Base-by-base conservation (phyloP, 1,139 yeast species). In the Groenewaldozyma auringiensis region DNA sequence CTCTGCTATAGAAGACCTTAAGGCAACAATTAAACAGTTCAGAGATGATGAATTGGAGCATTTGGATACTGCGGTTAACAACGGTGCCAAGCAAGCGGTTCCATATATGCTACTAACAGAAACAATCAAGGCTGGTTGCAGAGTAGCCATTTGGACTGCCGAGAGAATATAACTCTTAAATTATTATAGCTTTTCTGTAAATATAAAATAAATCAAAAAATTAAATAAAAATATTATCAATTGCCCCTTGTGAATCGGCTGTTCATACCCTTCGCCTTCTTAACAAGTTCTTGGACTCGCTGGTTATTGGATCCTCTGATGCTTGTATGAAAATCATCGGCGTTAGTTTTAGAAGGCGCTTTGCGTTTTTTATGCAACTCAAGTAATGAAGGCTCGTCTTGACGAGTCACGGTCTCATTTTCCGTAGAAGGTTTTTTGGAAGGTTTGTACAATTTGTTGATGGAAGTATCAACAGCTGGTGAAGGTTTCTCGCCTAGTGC, bases 21-120 rank as follows among this genome's bases (percentile, higher is more conserved):
- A 79, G 53, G 69, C 74, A 33, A 72, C 78, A 2, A 81, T 94
- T 45, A 81, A 79, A 52, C 72, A 78, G 47, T 94, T 92, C 62
- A 74, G 99, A 62, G 98, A 92, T 61, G 96, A 92, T 48, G 99
- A 92, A 63, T 71, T 92, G 52, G 98, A 92, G 65, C 99, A 92
- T 69, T 72, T 94, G 57, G 87, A 92, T 56, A 92, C 96, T 1
- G 98, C 98, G 0, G 77, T 94, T 34, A 83, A 84, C 53, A 76
- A 89, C 59, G 97, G 92, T 60, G 92, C 98, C 1, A 84, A 88
- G 55, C 78, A 81, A 56, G 98, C 99, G 2, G 86, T 86, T 42
- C 98, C 98, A 1, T 92, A 94, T 65, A 75, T 83, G 70, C 63
- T 89, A 36, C 71, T 92, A 46, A 92, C 97, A 0, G 97, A 89